phyloP scores from a whole-genome alignment of 2,329 filamentous ascomycete species.

The Monilinia laxa region DNA sequence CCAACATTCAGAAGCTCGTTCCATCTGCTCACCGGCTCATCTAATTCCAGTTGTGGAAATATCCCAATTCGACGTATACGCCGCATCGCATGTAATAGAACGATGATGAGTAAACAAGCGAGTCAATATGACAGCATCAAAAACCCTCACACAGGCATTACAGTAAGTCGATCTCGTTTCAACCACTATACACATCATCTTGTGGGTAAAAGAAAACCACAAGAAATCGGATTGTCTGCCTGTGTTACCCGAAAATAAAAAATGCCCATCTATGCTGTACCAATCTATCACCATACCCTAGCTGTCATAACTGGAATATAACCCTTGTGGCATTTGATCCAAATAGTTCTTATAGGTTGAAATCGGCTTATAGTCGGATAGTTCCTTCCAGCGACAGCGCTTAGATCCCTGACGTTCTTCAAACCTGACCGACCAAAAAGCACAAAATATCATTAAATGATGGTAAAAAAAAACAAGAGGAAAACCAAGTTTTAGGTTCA shows the following conservation, averaged over 20 bases:
- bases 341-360: conserved; percentile 7
- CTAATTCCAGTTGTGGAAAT: conserved; percentile 1
- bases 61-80: conserved; percentile 6
- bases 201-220: background rate
- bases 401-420: conserved; percentile 20
- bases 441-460: background rate
- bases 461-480: background rate
- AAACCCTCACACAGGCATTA: background rate
- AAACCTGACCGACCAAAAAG: background rate
- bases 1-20: conserved; percentile 14
- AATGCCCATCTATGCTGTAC: background rate
- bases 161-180: background rate
- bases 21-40: conserved; percentile 8
- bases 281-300: background rate
- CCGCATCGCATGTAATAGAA: background rate
- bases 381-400: conserved; percentile 37
- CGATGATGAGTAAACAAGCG: background rate
- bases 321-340: conserved; percentile 11
- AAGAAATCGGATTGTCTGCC: conserved; percentile 1
- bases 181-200: conserved; percentile 1
- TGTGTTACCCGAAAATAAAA: conserved; percentile 1
- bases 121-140: background rate
- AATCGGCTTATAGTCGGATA: conserved; percentile 9
- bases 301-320: background rate
- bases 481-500: conserved; percentile 3